These are phyloP conservation scores for Liriodendron chinense DNA, from an alignment of 164 flowering plant species.

Conservation along the genomic window DNA sequence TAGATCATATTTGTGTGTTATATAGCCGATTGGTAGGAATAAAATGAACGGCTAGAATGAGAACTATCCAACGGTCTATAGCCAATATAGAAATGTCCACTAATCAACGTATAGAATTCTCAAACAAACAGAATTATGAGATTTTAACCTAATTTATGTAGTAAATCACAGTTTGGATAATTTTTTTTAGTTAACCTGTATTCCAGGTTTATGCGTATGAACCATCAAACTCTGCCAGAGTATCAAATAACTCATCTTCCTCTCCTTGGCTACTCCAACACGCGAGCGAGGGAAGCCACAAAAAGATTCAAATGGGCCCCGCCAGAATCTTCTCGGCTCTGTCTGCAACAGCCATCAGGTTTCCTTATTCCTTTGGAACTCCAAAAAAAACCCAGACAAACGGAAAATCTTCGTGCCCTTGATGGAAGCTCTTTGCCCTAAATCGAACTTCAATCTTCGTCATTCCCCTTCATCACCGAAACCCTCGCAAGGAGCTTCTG, in stretches of 20 bases:
- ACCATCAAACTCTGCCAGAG: too few relatives aligned
- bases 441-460: conserved; percentile 20
- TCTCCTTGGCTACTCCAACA: neutral
- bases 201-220: too few relatives aligned
- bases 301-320: conserved; percentile 30
- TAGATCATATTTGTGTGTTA: too few relatives aligned
- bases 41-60: too few relatives aligned
- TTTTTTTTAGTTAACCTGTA: too few relatives aligned
- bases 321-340: conserved; percentile 3
- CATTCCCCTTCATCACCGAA: conserved; percentile 21
- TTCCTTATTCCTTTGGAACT: neutral
- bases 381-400: neutral
- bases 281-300: conserved; percentile 4
- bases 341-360: neutral
- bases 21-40: too few relatives aligned
- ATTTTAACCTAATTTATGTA: too few relatives aligned
- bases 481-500: conserved; percentile 15
- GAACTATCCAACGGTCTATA: too few relatives aligned
- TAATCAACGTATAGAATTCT: too few relatives aligned
- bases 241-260: neutral
- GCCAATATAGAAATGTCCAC: too few relatives aligned
- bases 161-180: too few relatives aligned
- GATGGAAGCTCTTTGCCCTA: conserved; percentile 41
- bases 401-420: neutral
- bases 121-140: too few relatives aligned